Conservation (phyloP, 176 grass and related monocot genomes). For the Saccharum officinarum region DNA sequence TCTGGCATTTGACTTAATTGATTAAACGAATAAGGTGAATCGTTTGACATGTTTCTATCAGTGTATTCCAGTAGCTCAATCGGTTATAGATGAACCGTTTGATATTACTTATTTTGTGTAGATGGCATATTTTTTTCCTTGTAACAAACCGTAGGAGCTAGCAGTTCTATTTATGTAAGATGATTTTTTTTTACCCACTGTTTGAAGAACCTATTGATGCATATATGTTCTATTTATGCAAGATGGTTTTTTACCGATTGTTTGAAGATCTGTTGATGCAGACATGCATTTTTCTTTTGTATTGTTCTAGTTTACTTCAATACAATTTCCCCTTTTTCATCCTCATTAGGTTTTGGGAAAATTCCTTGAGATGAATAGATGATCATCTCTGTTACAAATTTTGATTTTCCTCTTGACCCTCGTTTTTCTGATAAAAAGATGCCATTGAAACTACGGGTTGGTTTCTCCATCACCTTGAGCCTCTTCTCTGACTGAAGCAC, state of each 20-base stretch:
- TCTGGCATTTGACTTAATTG: neutral
- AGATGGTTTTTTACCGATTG: neutral
- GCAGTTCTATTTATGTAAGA: neutral
- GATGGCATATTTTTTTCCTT: neutral
- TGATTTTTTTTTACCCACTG: neutral
- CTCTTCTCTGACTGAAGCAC: neutral
- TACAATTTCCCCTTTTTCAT: neutral
- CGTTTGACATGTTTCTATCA: neutral
- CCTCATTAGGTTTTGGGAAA: neutral
- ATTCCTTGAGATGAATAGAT: neutral
- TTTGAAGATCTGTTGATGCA: neutral
- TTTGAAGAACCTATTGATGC: neutral
- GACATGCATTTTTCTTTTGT: neutral
- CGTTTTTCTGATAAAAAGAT: neutral
- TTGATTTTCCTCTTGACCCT: neutral
- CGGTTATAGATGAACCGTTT: neutral
- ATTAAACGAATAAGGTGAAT: neutral
- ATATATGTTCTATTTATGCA: neutral
- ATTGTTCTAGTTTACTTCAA: slow-evolving; percentile 3
- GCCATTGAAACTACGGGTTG: neutral
- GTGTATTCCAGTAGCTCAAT: too few species aligned
- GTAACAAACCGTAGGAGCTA: neutral
- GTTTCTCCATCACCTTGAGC: neutral
- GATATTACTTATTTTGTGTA: neutral
- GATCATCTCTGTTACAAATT: neutral